A percentile compares a stretch with the other conserved stretches of the same genome.
Conservation (phyloP, 1,284 basidiomycete species). For the Moesziomyces aphidis region DNA sequence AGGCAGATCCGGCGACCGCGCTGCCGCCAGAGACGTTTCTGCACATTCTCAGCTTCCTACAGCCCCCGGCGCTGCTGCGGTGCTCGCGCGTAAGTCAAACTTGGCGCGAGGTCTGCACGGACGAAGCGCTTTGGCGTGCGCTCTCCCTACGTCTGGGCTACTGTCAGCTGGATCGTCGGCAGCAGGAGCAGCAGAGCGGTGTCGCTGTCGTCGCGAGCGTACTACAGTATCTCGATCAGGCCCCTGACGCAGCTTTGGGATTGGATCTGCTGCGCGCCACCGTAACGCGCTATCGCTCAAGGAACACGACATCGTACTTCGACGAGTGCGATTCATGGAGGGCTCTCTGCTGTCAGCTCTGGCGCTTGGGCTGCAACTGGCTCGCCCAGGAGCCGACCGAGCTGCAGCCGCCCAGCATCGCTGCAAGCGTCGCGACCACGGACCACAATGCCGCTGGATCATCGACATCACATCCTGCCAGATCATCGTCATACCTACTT, state of each 20-base stretch:
- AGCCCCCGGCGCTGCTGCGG: constrained; percentile 27
- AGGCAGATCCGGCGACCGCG: constrained; percentile 12
- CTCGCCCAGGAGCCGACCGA: constrained; percentile 3
- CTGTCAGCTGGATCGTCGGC: constrained; percentile 12
- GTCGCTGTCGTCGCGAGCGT: constrained; percentile 22
- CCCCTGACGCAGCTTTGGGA: not conserved
- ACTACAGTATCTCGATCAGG: constrained; percentile 9
- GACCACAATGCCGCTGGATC: not conserved
- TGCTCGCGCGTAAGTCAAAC: constrained; percentile 28
- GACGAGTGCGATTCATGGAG: constrained; percentile 28
- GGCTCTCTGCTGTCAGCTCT: constrained; percentile 31
- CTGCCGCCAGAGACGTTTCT: constrained; percentile 43
- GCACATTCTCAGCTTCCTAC: constrained; percentile 35
- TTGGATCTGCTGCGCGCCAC: constrained; percentile 20
- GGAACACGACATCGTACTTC: constrained; percentile 33
- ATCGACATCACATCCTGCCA: not conserved
- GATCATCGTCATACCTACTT: constrained; percentile 5
- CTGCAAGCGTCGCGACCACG: too few relatives aligned
- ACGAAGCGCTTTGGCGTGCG: constrained; percentile 25
- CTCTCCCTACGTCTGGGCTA: constrained; percentile 25
- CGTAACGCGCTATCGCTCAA: constrained; percentile 21
- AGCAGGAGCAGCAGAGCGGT: constrained; percentile 11
- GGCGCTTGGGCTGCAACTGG: constrained; percentile 42
- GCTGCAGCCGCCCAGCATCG: not conserved
- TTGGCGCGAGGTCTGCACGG: constrained; percentile 25